These are phyloP conservation scores for Flaveria robusta DNA, from an alignment of 129 eudicot genomes.

Conservation along the genomic window DNA sequence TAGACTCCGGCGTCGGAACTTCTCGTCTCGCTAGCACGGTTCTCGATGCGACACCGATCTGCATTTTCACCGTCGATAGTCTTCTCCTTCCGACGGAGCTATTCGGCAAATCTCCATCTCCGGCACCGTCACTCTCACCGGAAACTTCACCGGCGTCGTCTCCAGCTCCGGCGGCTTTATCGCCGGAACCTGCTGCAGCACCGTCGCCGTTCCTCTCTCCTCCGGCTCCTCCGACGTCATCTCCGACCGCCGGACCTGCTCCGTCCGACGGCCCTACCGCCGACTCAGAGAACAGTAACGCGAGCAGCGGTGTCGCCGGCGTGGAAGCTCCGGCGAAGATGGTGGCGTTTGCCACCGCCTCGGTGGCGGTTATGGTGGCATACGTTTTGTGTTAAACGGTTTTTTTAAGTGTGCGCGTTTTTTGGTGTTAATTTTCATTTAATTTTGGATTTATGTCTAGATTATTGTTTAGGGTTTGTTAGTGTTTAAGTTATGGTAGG, in stretches of 20 bases:
- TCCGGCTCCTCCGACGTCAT: slow-evolving; percentile 37
- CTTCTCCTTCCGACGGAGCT: slow-evolving; percentile 66
- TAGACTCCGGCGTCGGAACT: slow-evolving; percentile 65
- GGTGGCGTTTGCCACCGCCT: neutral
- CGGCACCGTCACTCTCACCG: slow-evolving; percentile 64
- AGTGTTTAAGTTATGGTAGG: slow-evolving; percentile 12
- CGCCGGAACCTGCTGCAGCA: slow-evolving; percentile 38
- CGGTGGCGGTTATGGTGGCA: slow-evolving; percentile 13
- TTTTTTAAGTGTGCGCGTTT: slow-evolving; percentile 29
- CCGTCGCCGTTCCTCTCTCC: slow-evolving; percentile 42
- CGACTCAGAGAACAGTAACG: slow-evolving; percentile 37
- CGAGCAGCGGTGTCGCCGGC: slow-evolving; percentile 24
- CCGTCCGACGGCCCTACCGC: slow-evolving; percentile 41
- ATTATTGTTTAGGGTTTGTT: slow-evolving; percentile 27
- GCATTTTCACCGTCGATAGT: slow-evolving; percentile 73
- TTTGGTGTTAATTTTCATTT: slow-evolving; percentile 11
- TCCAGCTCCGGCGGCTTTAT: slow-evolving; percentile 36
- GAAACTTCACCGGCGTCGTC: slow-evolving; percentile 56
- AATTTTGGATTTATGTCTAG: slow-evolving; percentile 32
- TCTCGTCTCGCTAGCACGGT: slow-evolving; percentile 71
- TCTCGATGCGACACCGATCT: slow-evolving; percentile 73
- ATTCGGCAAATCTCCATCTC: slow-evolving; percentile 55
- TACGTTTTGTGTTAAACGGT: slow-evolving; percentile 32
- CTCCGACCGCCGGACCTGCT: slow-evolving; percentile 39
- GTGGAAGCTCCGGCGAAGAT: slow-evolving; percentile 28